phyloP scores from a whole-genome alignment of 2,329 filamentous ascomycete genomes.

The Trichoderma sp. region DNA sequence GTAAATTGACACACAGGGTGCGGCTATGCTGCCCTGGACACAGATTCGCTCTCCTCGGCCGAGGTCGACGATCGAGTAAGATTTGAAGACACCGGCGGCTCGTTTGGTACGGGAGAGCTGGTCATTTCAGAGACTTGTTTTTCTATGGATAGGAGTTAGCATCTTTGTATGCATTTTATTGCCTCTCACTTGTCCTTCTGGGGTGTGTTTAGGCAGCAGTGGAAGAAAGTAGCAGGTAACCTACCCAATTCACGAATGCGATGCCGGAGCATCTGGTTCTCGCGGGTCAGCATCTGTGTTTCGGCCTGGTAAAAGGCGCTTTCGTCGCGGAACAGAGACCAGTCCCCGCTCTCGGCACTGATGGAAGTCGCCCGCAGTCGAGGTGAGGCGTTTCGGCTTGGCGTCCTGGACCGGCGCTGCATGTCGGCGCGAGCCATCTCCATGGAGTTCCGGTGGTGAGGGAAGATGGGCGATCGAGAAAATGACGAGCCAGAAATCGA shows the following conservation, averaged over 20 bases:
- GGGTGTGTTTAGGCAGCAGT: neutral
- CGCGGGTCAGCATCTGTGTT: conserved; percentile 71
- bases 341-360: conserved; percentile 59
- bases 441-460: conserved; percentile 56
- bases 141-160: neutral
- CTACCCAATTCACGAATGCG: conserved; percentile 71
- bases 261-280: conserved; percentile 79
- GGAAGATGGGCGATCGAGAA: conserved; percentile 51
- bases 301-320: conserved; percentile 79
- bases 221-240: conserved; percentile 22
- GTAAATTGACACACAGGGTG: neutral
- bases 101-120: neutral
- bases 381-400: conserved; percentile 57
- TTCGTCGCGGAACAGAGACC: conserved; percentile 67
- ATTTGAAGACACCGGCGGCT: conserved; percentile 14
- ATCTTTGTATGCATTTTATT: neutral
- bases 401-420: conserved; percentile 56
- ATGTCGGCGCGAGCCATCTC: conserved; percentile 57
- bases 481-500: conserved; percentile 41
- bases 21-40: neutral
- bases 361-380: conserved; percentile 57
- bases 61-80: conserved; percentile 24
- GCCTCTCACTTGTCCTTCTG: neutral
- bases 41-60: conserved; percentile 15
- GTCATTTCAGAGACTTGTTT: conserved; percentile 18